A percentile compares a stretch with the other conserved stretches of the same genome.
Conservation (phyloP, 352 stramenopile species). For the Phytophthora capsici region DNA sequence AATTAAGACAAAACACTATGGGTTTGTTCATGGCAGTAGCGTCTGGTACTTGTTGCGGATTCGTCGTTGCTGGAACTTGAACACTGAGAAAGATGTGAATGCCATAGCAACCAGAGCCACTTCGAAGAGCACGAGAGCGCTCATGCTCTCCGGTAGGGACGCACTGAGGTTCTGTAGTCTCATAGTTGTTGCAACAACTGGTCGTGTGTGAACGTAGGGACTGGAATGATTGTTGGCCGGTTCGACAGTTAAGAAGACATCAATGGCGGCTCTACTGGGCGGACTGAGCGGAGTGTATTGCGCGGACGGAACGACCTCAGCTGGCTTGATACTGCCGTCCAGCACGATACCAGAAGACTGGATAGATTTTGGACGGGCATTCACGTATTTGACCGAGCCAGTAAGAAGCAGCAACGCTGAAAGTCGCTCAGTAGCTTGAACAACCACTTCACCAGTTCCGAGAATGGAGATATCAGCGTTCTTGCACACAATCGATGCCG, state of each 20-base stretch:
- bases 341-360: constrained; percentile 30
- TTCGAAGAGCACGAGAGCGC: constrained; percentile 34
- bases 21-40: constrained; percentile 10
- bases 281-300: constrained; percentile 7
- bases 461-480: constrained; percentile 49
- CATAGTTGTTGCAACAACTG: constrained; percentile 10
- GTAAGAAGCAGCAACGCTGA: constrained; percentile 36
- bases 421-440: constrained; percentile 52
- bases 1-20: too few relatives aligned
- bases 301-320: constrained; percentile 4
- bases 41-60: constrained; percentile 31
- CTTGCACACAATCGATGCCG: constrained; percentile 50
- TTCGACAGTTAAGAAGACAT: constrained; percentile 31
- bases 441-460: constrained; percentile 44
- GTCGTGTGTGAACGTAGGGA: constrained; percentile 26
- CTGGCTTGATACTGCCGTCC: constrained; percentile 22
- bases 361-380: constrained; percentile 39
- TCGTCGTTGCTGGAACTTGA: constrained; percentile 39
- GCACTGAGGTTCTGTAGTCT: constrained; percentile 24
- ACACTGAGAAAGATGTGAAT: constrained; percentile 22
- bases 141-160: constrained; percentile 30
- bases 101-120: constrained; percentile 21
- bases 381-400: constrained; percentile 45
- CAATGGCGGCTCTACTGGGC: constrained; percentile 16
- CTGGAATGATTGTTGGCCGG: constrained; percentile 22